Evolutionary conservation across 306 rosid genomes (phyloP), one percentile per base, ranked within the genome.

Genomic region (Crotalaria pallida): DNA sequence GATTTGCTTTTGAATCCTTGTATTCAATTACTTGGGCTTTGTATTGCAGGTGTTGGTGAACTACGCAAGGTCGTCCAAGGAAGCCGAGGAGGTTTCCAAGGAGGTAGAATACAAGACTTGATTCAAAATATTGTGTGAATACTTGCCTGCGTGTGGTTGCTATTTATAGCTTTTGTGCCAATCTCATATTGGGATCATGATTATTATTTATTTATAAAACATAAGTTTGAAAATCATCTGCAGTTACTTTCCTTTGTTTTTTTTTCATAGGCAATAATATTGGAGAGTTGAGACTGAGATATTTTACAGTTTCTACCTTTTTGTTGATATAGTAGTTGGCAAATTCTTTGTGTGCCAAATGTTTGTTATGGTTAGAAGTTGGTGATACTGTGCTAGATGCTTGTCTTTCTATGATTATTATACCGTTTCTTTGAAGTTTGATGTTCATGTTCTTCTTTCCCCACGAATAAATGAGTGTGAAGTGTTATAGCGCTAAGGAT

Each of bases 61-160:
- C 77, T 94, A 94, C 33, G 98, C 96, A 40, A 90, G 98, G 71
- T 94, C 95, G 29, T 85, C 97, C 68, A 87, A 87, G 87, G 98
- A 87, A 83, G 98, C 96, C 1, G 98, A 88, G 74, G 96, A 94
- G 74, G 97, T 90, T 69, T 81, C 91, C 70, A 88, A 88, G 82
- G 91, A 88, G 98, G 98, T 90, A 76, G 62, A 55, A 36, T 23
- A 73, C 44, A 55, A 43, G 22, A 73, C 44, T 47, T 33, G 24
- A 13, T 50, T 44, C 41, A 43, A 48, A 22, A 27, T 0, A 15
- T 64, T 53, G 19, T 50, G 58, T 65, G 18, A 51, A 41, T 17
- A 18, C 19, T 52, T 22, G 56, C 59, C 12, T 36, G 55, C 7
- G 7, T 50, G 13, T 21, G 40, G 53, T 36, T 63, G 44, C 38